Evolutionary conservation across 257 asterid genomes (phyloP).

Genomic region (Prunella vulgaris): DNA sequence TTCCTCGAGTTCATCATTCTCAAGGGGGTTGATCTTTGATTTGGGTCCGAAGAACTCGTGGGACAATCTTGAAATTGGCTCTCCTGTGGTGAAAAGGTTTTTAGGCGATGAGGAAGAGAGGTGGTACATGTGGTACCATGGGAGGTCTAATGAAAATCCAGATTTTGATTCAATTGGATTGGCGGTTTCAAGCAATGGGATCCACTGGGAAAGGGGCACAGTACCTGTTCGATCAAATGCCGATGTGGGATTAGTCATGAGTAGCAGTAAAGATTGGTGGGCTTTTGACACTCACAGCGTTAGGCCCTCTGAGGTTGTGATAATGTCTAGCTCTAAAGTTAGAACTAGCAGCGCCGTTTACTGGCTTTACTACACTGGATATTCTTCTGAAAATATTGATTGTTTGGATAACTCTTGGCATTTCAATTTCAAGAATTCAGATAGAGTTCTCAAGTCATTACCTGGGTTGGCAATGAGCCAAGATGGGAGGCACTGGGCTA

Average conservation of each 20-base stretch:
- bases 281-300: conserved; percentile 72
- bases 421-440: conserved; percentile 22
- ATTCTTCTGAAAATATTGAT: conserved; percentile 30
- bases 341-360: conserved; percentile 58
- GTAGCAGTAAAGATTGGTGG: conserved; percentile 79
- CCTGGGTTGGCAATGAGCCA: conserved; percentile 96
- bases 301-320: conserved; percentile 66
- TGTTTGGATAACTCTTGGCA: conserved; percentile 6
- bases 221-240: conserved; percentile 41
- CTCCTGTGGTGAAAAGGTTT: conserved; percentile 85
- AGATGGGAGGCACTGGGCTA: conserved; percentile 93
- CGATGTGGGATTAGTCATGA: conserved; percentile 77
- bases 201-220: conserved; percentile 88
- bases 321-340: conserved; percentile 80
- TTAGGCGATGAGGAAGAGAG: conserved; percentile 86
- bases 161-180: conserved; percentile 55
- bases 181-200: conserved; percentile 80
- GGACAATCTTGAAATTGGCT: conserved; percentile 77
- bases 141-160: conserved; percentile 40
- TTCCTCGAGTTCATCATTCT: conserved; percentile 37
- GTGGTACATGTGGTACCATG: conserved; percentile 92
- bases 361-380: conserved; percentile 90
- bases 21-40: conserved; percentile 71
- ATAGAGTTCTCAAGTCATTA: conserved; percentile 44
- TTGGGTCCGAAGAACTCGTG: conserved; percentile 57